These are phyloP conservation scores for Nadsonia commutata DNA, from an alignment of 1,139 yeast genomes.

Conservation along the genomic window DNA sequence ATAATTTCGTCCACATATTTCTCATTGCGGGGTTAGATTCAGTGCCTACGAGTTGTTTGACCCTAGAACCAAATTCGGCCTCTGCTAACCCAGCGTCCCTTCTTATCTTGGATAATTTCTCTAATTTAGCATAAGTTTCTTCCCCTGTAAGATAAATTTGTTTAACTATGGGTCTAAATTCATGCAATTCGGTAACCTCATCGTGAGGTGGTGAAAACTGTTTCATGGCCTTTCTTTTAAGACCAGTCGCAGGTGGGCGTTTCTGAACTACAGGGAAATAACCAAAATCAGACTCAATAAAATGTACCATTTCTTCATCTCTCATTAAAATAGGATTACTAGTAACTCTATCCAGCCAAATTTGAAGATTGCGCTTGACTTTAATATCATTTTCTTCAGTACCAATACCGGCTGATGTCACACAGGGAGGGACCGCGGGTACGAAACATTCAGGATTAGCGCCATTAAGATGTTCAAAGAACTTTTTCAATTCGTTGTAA, in stretches of 20 bases:
- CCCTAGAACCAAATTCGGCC: conserved; percentile 50
- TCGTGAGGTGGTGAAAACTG: conserved; percentile 89
- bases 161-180: conserved; percentile 75
- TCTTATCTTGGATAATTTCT: conserved; percentile 39
- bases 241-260: conserved; percentile 59
- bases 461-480: conserved; percentile 63
- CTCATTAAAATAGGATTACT: conserved; percentile 63
- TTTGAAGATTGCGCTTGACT: conserved; percentile 49
- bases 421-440: conserved; percentile 68
- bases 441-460: conserved; percentile 88
- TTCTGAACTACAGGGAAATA: conserved; percentile 28
- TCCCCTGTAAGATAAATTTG: conserved; percentile 50
- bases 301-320: conserved; percentile 79
- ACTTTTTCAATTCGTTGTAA: conserved; percentile 56
- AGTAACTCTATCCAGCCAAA: conserved; percentile 72
- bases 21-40: conserved; percentile 58
- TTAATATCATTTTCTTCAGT: conserved; percentile 17
- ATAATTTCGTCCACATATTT: conserved; percentile 68
- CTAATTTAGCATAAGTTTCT: conserved; percentile 41
- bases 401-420: conserved; percentile 65
- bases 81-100: conserved; percentile 42
- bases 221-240: conserved; percentile 75
- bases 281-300: conserved; percentile 79
- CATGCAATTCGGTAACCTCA: conserved; percentile 65
- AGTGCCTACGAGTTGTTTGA: conserved; percentile 33